Conservation (phyloP, 2,329 filamentous ascomycete species). For the Fusarium graminum region DNA sequence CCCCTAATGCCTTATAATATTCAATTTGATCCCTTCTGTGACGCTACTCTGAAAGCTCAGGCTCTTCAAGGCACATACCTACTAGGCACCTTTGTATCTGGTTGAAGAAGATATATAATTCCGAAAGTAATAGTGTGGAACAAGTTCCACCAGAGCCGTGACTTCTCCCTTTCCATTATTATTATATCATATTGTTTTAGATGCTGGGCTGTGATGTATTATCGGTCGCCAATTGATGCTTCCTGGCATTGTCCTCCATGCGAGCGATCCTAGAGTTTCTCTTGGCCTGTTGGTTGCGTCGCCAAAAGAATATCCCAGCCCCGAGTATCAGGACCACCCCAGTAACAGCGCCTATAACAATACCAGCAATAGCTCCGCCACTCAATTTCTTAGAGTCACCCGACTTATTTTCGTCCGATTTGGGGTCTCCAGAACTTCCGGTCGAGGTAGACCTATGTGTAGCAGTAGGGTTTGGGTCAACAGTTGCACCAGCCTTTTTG, state of each 20-base stretch:
- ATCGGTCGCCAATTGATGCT: constrained; percentile 33
- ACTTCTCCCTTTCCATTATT: not conserved
- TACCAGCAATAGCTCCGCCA: constrained; percentile 79
- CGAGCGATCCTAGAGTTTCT: constrained; percentile 34
- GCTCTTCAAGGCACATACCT: too few relatives aligned
- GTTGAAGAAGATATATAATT: too few relatives aligned
- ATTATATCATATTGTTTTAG: not conserved
- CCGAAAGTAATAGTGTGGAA: too few relatives aligned
- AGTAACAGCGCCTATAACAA: constrained; percentile 76
- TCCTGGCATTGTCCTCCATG: constrained; percentile 36
- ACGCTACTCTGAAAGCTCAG: too few relatives aligned
- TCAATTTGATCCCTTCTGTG: too few relatives aligned
- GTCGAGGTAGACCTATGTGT: constrained; percentile 19
- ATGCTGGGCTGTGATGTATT: constrained; percentile 13
- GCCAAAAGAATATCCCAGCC: constrained; percentile 68
- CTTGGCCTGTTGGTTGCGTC: constrained; percentile 46
- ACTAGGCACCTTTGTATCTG: too few relatives aligned
- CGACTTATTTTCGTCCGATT: not conserved
- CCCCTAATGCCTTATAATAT: too few relatives aligned
- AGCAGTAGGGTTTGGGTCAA: constrained; percentile 22
- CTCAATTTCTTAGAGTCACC: constrained; percentile 72
- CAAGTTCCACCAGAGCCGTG: not conserved
- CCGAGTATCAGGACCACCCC: constrained; percentile 72
- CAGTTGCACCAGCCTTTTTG: constrained; percentile 33
- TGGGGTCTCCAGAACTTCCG: constrained; percentile 20